These are phyloP conservation scores for Aspergillus sp. DNA, from an alignment of 2,329 filamentous ascomycete species.

Conservation along the genomic window DNA sequence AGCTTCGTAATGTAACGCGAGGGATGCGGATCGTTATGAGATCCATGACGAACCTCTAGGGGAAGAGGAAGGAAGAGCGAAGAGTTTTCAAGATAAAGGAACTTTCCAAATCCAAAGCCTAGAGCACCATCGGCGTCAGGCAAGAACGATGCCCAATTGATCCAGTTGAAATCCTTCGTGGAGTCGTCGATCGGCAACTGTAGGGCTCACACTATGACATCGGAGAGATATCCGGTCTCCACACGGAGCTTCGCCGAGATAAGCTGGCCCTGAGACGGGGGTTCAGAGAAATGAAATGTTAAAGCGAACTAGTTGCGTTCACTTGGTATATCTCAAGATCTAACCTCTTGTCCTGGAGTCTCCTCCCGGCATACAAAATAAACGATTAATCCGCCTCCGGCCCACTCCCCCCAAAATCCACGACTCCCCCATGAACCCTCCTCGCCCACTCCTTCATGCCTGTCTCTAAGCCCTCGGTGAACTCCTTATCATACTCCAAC, in stretches of 20 bases:
- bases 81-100: background rate
- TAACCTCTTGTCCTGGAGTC: too few relatives aligned
- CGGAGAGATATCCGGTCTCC: background rate
- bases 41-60: background rate
- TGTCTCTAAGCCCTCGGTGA: constrained; percentile 23
- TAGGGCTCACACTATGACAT: background rate
- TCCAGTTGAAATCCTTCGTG: background rate
- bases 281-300: background rate
- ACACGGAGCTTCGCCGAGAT: background rate
- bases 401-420: background rate
- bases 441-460: constrained; percentile 29
- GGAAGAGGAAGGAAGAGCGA: too few relatives aligned
- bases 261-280: too few relatives aligned
- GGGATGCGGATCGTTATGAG: background rate
- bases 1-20: background rate
- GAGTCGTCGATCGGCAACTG: background rate
- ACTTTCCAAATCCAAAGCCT: too few relatives aligned
- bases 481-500: constrained; percentile 26
- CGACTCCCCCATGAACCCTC: background rate
- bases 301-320: background rate
- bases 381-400: background rate
- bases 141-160: background rate
- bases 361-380: too few relatives aligned
- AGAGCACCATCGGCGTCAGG: background rate
- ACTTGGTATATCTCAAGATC: too few relatives aligned